Conservation (phyloP, 345 rosid genomes). For the Pelargonium nanum region DNA sequence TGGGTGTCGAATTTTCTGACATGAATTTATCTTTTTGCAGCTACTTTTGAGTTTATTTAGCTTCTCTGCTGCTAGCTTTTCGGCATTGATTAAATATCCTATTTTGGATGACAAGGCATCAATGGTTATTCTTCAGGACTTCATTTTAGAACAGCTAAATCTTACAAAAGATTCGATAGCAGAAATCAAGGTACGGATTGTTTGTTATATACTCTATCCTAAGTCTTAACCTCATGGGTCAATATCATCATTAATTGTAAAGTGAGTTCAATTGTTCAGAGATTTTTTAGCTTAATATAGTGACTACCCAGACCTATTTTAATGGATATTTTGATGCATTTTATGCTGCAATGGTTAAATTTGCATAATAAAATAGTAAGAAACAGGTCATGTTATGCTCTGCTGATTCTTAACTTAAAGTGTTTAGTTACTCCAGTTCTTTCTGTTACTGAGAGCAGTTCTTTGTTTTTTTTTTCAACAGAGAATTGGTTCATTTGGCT, state of each 20-base stretch:
- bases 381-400: background rate
- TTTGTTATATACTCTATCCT: background rate
- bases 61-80: conserved; percentile 44
- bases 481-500: conserved; percentile 46
- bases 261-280: background rate
- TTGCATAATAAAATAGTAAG: background rate
- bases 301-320: background rate
- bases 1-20: conserved; percentile 11
- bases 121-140: conserved; percentile 35
- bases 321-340: background rate
- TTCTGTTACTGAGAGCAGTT: conserved; percentile 8
- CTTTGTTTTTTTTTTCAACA: conserved; percentile 18
- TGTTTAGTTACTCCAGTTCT: background rate
- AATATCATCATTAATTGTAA: background rate
- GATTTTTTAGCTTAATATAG: too few species aligned
- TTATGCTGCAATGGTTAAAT: background rate
- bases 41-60: conserved; percentile 54
- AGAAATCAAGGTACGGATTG: conserved; percentile 50
- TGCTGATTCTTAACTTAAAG: too few species aligned
- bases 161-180: conserved; percentile 39
- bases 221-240: background rate
- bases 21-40: conserved; percentile 36
- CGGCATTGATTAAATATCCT: conserved; percentile 40
- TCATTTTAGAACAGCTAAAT: conserved; percentile 50
- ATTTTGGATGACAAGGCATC: conserved; percentile 23